phyloP scores from a whole-genome alignment of 371 early-diverging fungal genomes.

The Neoconidiobolus thromboides region DNA sequence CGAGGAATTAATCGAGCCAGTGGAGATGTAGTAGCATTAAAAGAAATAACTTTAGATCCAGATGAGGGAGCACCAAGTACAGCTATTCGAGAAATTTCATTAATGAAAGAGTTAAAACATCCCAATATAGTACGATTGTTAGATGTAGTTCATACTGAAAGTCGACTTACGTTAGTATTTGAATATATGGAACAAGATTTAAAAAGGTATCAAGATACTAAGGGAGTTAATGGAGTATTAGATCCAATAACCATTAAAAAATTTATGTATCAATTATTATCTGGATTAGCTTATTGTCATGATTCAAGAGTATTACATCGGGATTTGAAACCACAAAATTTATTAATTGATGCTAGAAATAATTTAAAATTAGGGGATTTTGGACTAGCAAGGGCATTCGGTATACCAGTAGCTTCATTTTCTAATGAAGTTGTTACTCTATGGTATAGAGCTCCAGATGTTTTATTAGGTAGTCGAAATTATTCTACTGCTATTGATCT shows the following conservation, averaged over 20 bases:
- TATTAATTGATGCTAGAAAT: slow-evolving; percentile 72
- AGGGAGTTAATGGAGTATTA: slow-evolving; percentile 46
- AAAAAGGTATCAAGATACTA: slow-evolving; percentile 82
- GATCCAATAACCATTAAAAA: slow-evolving; percentile 45
- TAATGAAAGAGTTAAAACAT: slow-evolving; percentile 88
- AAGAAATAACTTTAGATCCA: slow-evolving; percentile 82
- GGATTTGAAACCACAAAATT: slow-evolving; percentile 92
- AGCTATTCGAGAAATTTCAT: slow-evolving; percentile 89
- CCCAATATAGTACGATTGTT: slow-evolving; percentile 77
- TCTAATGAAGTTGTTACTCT: slow-evolving; percentile 97
- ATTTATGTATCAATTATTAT: slow-evolving; percentile 75
- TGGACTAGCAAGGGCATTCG: slow-evolving; percentile 90
- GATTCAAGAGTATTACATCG: slow-evolving; percentile 89
- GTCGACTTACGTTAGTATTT: slow-evolving; percentile 93
- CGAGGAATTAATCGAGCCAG: slow-evolving; percentile 81
- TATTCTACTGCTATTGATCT: slow-evolving; percentile 97
- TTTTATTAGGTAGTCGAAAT: slow-evolving; percentile 83
- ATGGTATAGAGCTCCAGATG: slow-evolving; percentile 95
- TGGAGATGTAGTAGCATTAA: slow-evolving; percentile 90
- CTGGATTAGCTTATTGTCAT: slow-evolving; percentile 88
- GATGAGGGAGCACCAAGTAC: slow-evolving; percentile 94
- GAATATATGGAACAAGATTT: slow-evolving; percentile 98
- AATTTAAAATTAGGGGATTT: slow-evolving; percentile 83
- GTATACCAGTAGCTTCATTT: slow-evolving; percentile 90
- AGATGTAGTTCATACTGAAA: slow-evolving; percentile 97